Percentiles rank a stretch among this genome's conserved stretches.
These are phyloP conservation scores for Arxiozyma telluris DNA, from an alignment of 1,139 yeast genomes.

Conservation along the genomic window DNA sequence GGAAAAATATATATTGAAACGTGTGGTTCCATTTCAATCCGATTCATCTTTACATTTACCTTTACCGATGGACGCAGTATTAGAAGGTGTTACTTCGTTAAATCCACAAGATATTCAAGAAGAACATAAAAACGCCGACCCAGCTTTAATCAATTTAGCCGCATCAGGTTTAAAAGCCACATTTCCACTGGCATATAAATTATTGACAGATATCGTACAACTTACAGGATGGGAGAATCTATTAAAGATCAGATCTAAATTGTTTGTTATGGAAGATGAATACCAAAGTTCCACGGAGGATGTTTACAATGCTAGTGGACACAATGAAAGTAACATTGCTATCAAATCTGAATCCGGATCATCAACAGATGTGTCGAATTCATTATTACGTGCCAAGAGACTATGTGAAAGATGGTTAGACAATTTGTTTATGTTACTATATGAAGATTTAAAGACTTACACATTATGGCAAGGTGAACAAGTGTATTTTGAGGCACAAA, in stretches of 20 bases:
- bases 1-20: conserved; percentile 55
- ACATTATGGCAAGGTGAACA: conserved; percentile 94
- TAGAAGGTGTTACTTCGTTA: conserved; percentile 48
- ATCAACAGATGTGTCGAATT: conserved; percentile 15
- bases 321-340: not conserved
- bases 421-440: conserved; percentile 79
- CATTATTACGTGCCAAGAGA: conserved; percentile 43
- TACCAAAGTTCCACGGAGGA: conserved; percentile 35
- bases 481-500: conserved; percentile 76
- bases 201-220: conserved; percentile 67
- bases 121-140: conserved; percentile 53
- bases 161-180: conserved; percentile 82
- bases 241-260: conserved; percentile 73
- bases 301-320: conserved; percentile 29
- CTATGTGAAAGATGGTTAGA: conserved; percentile 97
- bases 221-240: conserved; percentile 88
- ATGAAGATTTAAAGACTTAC: conserved; percentile 84
- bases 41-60: conserved; percentile 54
- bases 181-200: conserved; percentile 73
- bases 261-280: conserved; percentile 96
- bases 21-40: conserved; percentile 32
- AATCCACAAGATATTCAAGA: conserved; percentile 49
- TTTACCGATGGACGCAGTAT: conserved; percentile 67
- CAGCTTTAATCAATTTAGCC: conserved; percentile 64
- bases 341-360: conserved; percentile 36